Evolutionary conservation across 2,329 filamentous ascomycete species (phyloP).

Genomic region (Fusarium aywerte): DNA sequence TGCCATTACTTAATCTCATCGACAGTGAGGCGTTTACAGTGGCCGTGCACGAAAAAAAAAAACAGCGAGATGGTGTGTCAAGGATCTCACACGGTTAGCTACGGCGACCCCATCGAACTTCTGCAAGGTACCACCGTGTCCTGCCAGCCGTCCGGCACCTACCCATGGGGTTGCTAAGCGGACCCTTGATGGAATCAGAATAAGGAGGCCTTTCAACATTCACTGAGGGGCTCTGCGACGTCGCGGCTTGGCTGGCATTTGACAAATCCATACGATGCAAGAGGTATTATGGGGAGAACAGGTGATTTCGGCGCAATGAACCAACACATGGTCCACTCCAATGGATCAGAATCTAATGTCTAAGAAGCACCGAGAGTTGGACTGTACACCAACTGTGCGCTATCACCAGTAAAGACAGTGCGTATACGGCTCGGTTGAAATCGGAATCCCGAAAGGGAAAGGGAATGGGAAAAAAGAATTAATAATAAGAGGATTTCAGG

Average conservation of each 20-base stretch:
- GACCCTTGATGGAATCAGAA: conserved; percentile 1
- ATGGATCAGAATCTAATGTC: conserved; percentile 19
- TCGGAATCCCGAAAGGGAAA: conserved; percentile 36
- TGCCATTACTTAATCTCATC: conserved; percentile 10
- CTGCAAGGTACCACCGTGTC: conserved; percentile 32
- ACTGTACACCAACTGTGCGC: conserved; percentile 18
- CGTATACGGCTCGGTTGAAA: conserved; percentile 42
- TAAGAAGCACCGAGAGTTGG: conserved; percentile 1
- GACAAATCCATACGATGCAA: conserved; percentile 20
- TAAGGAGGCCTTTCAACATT: conserved; percentile 10
- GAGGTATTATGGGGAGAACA: conserved; percentile 30
- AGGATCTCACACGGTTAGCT: conserved; percentile 36
- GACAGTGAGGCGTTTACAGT: conserved; percentile 32
- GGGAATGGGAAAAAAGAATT: conserved; percentile 9
- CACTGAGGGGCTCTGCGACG: conserved; percentile 9
- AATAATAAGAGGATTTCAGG: background rate
- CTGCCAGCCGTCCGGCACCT: background rate
- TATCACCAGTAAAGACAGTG: conserved; percentile 4
- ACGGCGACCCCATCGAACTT: conserved; percentile 25
- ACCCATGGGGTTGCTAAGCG: conserved; percentile 1
- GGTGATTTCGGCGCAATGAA: conserved; percentile 34
- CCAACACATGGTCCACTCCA: conserved; percentile 24
- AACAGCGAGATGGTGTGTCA: conserved; percentile 11
- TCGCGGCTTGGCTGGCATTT: conserved; percentile 6
- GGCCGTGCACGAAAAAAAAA: conserved; percentile 23